These are phyloP conservation scores for Trichosporon sp. DNA, from an alignment of 1,284 basidiomycete genomes.

Conservation along the genomic window DNA sequence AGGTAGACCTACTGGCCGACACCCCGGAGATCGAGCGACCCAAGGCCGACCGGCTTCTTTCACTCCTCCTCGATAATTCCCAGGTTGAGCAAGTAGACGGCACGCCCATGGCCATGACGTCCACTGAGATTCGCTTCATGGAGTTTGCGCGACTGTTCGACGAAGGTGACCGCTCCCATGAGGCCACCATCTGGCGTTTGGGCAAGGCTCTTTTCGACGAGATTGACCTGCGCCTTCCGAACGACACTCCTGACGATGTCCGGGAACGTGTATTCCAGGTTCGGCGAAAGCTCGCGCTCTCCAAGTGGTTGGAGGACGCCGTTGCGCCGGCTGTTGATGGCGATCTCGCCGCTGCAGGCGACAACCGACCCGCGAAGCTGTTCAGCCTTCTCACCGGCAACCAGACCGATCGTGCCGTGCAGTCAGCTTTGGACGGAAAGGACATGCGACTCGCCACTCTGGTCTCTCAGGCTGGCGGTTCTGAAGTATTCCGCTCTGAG, in stretches of 20 bases:
- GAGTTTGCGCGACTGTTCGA: constrained; percentile 77
- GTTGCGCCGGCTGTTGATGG: constrained; percentile 74
- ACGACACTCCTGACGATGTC: constrained; percentile 64
- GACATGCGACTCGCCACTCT: constrained; percentile 87
- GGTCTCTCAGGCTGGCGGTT: constrained; percentile 85
- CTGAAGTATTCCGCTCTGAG: constrained; percentile 74
- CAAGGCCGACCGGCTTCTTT: constrained; percentile 69
- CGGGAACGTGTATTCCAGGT: constrained; percentile 57
- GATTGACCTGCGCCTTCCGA: constrained; percentile 67
- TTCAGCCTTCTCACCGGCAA: constrained; percentile 85
- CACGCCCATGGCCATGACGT: constrained; percentile 65
- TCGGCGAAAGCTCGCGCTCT: constrained; percentile 78
- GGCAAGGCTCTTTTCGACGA: constrained; percentile 90
- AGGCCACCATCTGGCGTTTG: constrained; percentile 81
- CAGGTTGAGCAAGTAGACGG: constrained; percentile 64
- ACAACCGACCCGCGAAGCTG: constrained; percentile 62
- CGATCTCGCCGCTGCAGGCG: constrained; percentile 64
- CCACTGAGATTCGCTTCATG: constrained; percentile 69
- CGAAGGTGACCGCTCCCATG: constrained; percentile 70
- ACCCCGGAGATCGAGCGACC: constrained; percentile 56
- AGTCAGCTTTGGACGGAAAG: constrained; percentile 72
- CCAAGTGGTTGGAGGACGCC: constrained; percentile 79
- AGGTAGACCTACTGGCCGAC: constrained; percentile 40
- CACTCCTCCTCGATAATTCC: constrained; percentile 77
- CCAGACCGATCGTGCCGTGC: constrained; percentile 80